Conservation (phyloP, 805 yeast genomes). For the Kazachstania bromeliacearum region DNA sequence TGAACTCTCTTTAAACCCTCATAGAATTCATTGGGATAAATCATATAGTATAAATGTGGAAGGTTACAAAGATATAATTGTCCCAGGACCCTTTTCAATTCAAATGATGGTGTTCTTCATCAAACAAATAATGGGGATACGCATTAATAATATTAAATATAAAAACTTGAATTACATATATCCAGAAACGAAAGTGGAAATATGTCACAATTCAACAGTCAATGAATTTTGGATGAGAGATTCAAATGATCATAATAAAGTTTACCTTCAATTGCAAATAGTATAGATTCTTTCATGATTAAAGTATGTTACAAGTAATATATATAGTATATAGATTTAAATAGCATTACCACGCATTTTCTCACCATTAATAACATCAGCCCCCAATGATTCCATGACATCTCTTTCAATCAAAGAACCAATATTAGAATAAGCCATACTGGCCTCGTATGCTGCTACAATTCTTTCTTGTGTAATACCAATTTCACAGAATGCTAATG, state of each 20-base stretch:
- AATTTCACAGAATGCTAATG: slow-evolving; percentile 73
- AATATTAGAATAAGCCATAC: slow-evolving; percentile 61
- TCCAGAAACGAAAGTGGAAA: slow-evolving; percentile 24
- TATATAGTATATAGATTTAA: neutral
- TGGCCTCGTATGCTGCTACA: slow-evolving; percentile 77
- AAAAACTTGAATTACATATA: slow-evolving; percentile 38
- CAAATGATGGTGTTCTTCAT: slow-evolving; percentile 51
- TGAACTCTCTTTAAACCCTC: slow-evolving; percentile 73
- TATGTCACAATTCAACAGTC: neutral
- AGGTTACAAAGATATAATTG: slow-evolving; percentile 49
- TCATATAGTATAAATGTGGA: slow-evolving; percentile 46
- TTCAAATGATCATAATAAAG: slow-evolving; percentile 1
- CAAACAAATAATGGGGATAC: slow-evolving; percentile 10
- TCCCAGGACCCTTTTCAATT: slow-evolving; percentile 76
- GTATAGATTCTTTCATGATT: too few relatives aligned
- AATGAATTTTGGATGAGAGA: slow-evolving; percentile 53
- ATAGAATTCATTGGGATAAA: slow-evolving; percentile 67
- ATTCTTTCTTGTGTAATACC: slow-evolving; percentile 80
- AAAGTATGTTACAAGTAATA: too few relatives aligned
- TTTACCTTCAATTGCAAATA: slow-evolving; percentile 3
- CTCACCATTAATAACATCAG: slow-evolving; percentile 60
- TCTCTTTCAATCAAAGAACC: slow-evolving; percentile 69
- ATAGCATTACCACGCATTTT: slow-evolving; percentile 55
- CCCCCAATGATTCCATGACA: slow-evolving; percentile 62
- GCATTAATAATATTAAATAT: slow-evolving; percentile 31